These are phyloP conservation scores for Alternaria arborescens DNA, from an alignment of 2,329 filamentous ascomycete genomes.

Conservation along the genomic window DNA sequence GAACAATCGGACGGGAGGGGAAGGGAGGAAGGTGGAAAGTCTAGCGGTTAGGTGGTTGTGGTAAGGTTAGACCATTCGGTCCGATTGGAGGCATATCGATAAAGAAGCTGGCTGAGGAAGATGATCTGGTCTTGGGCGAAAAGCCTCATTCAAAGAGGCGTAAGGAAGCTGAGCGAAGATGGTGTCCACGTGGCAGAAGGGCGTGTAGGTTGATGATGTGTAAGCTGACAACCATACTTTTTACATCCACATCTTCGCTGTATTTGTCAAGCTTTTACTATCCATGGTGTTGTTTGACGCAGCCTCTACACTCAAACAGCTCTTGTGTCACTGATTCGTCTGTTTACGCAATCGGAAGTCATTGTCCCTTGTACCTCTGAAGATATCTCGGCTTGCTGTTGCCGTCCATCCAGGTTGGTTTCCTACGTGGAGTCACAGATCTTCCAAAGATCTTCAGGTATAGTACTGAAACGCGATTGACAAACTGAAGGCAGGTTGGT, in stretches of 20 bases:
- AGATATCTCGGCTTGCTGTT: background rate
- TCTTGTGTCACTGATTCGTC: background rate
- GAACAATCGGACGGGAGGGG: background rate
- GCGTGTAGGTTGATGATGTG: background rate
- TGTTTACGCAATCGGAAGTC: background rate
- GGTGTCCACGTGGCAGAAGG: background rate
- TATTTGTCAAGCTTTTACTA: background rate
- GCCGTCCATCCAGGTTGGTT: background rate
- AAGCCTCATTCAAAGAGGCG: background rate
- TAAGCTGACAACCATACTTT: background rate
- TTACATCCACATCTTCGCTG: background rate
- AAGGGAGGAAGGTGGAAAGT: background rate
- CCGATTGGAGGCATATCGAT: slow-evolving; percentile 1
- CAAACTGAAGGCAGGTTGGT: background rate
- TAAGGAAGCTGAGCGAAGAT: background rate
- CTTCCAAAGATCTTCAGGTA: background rate
- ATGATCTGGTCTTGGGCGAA: background rate
- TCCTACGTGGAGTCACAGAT: background rate
- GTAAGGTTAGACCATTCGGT: background rate
- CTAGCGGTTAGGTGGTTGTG: background rate
- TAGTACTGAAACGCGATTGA: background rate
- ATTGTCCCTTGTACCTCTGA: background rate
- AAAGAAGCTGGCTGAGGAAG: background rate
- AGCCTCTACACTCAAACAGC: background rate
- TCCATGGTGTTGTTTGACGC: background rate